A percentile compares a stretch with the other conserved stretches of the same genome.
Evolutionary conservation across 1,284 basidiomycete species (phyloP).

Genomic region (Irpex lacteus): DNA sequence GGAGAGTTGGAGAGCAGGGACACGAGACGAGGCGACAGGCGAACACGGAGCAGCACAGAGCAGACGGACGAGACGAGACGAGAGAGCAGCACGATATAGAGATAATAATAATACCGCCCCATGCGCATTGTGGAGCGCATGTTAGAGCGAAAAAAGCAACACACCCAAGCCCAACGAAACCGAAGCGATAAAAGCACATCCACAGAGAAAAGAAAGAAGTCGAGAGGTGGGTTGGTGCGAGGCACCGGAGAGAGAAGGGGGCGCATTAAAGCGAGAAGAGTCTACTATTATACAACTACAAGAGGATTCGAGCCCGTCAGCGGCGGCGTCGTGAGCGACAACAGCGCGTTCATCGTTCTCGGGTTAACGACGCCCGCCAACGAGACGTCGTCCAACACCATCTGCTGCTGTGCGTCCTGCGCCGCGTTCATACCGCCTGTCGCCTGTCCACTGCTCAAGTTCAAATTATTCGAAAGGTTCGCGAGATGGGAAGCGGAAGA

Average conservation of each 20-base stretch:
- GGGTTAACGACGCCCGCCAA: not conserved
- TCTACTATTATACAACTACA: constrained; percentile 1
- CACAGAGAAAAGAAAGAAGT: not conserved
- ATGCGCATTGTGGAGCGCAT: not conserved
- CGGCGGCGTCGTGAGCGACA: constrained; percentile 8
- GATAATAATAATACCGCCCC: not conserved
- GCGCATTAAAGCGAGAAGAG: not conserved
- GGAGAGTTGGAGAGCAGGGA: not conserved
- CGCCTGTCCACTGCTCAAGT: not conserved
- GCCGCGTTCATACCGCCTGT: not conserved
- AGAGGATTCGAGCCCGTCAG: constrained; percentile 4
- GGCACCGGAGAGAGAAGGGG: not conserved
- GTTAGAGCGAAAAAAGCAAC: not conserved
- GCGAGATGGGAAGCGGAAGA: not conserved
- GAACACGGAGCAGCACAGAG: not conserved
- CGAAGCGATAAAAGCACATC: not conserved
- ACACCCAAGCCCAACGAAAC: not conserved
- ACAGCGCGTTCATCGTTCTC: constrained; percentile 1
- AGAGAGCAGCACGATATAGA: not conserved
- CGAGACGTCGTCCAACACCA: not conserved
- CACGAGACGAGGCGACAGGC: not conserved
- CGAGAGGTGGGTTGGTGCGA: constrained; percentile 1
- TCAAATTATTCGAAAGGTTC: too few relatives aligned
- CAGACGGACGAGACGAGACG: not conserved
- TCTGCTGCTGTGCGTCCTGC: not conserved